Conservation (phyloP, 2,329 filamentous ascomycete species). For the Beauveria sp. region DNA sequence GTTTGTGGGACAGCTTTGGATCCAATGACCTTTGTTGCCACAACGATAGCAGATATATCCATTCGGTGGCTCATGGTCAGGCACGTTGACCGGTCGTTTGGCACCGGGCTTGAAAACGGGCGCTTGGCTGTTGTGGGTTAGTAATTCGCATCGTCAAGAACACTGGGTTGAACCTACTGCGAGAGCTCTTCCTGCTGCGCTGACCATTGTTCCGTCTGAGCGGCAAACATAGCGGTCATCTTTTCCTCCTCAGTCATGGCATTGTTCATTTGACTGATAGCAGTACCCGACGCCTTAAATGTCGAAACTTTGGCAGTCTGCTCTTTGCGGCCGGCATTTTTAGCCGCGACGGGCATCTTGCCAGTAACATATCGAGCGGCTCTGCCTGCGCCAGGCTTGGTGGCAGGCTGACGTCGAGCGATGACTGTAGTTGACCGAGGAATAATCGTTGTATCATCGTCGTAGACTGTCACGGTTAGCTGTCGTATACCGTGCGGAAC, state of each 20-base stretch:
- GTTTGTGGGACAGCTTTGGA: slow-evolving; percentile 96
- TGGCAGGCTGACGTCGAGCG: slow-evolving; percentile 75
- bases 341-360: slow-evolving; percentile 85
- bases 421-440: slow-evolving; percentile 91
- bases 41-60: slow-evolving; percentile 97
- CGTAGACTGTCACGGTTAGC: slow-evolving; percentile 62
- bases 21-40: slow-evolving; percentile 98
- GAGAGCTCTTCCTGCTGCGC: slow-evolving; percentile 91
- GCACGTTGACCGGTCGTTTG: slow-evolving; percentile 68
- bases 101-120: slow-evolving; percentile 51
- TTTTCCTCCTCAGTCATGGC: slow-evolving; percentile 90
- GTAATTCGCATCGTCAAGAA: slow-evolving; percentile 4
- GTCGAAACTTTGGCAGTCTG: slow-evolving; percentile 49
- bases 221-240: slow-evolving; percentile 84
- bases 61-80: slow-evolving; percentile 85
- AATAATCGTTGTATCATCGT: slow-evolving; percentile 97
- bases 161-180: slow-evolving; percentile 44
- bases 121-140: slow-evolving; percentile 46
- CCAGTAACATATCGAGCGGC: slow-evolving; percentile 94
- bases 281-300: slow-evolving; percentile 49
- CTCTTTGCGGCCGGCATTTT: slow-evolving; percentile 65
- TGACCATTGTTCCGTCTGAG: slow-evolving; percentile 86
- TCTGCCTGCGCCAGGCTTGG: slow-evolving; percentile 77
- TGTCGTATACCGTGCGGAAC: slow-evolving; percentile 7
- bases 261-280: slow-evolving; percentile 60